A percentile compares a stretch with the other conserved stretches of the same genome.
Conservation (phyloP, 176 grass and related monocot genomes). For the Paspalum vaginatum region DNA sequence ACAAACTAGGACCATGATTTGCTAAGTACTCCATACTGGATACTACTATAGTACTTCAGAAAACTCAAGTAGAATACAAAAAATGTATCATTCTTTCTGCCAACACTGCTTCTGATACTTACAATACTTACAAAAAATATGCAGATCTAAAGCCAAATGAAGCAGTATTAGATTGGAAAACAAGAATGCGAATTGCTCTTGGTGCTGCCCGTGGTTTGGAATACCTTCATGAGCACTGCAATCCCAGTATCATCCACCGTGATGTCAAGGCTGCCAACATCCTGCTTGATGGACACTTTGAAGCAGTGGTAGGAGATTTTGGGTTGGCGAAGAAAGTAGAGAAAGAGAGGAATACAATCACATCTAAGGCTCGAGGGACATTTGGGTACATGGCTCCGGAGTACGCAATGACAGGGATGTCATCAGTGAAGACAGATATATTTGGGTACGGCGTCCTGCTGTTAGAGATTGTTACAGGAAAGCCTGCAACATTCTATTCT, state of each 20-base stretch:
- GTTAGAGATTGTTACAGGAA: conserved; percentile 78
- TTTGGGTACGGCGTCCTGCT: conserved; percentile 86
- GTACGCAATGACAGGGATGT: conserved; percentile 75
- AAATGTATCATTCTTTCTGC: too few relatives aligned
- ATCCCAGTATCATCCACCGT: conserved; percentile 90
- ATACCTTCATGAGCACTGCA: conserved; percentile 92
- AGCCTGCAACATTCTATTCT: conserved; percentile 60
- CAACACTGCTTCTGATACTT: too few relatives aligned
- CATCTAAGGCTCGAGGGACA: conserved; percentile 65
- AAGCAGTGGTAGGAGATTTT: conserved; percentile 88
- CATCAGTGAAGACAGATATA: conserved; percentile 91
- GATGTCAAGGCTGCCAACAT: conserved; percentile 93
- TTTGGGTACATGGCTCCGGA: conserved; percentile 92
- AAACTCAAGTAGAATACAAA: too few relatives aligned
- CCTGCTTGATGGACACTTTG: conserved; percentile 72
- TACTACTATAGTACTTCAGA: too few relatives aligned
- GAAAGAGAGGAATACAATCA: conserved; percentile 71
- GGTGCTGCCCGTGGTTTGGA: conserved; percentile 77
- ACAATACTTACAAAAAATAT: neutral
- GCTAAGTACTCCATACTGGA: too few relatives aligned
- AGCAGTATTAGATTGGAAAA: conserved; percentile 68
- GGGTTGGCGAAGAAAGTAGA: conserved; percentile 78
- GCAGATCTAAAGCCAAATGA: conserved; percentile 69
- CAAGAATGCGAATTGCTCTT: conserved; percentile 62
- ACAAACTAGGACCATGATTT: too few relatives aligned